Conservation (phyloP, 2,329 filamentous ascomycete species). For the Beauveria asiatica region DNA sequence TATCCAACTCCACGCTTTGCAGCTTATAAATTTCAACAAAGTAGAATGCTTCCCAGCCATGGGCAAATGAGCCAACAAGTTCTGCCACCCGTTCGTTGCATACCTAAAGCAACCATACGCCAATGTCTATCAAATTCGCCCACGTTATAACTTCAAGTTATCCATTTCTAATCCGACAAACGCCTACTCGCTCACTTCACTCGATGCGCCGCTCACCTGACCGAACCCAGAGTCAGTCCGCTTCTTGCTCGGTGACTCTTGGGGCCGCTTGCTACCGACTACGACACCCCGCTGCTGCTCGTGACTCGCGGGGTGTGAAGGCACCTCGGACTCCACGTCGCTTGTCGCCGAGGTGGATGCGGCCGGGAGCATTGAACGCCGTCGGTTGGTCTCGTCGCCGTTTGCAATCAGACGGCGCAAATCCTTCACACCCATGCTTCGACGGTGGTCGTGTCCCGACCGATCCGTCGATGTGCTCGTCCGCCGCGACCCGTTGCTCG, state of each 20-base stretch:
- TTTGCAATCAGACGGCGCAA: conserved; percentile 17
- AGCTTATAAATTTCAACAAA: neutral
- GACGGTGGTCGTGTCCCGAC: conserved; percentile 21
- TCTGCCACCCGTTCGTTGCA: neutral
- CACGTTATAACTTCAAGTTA: neutral
- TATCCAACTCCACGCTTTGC: conserved; percentile 8
- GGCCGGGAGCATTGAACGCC: conserved; percentile 22
- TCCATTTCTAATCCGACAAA: neutral
- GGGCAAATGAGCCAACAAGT: neutral
- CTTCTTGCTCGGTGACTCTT: conserved; percentile 20
- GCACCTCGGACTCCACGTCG: conserved; percentile 16
- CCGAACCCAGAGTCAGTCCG: conserved; percentile 27
- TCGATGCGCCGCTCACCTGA: conserved; percentile 22
- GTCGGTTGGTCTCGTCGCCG: conserved; percentile 20
- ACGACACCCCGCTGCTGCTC: conserved; percentile 10
- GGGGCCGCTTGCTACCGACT: conserved; percentile 8
- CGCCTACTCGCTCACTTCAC: conserved; percentile 12
- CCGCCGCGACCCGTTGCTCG: conserved; percentile 11
- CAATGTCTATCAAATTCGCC: neutral
- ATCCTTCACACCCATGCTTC: conserved; percentile 23
- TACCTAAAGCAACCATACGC: neutral
- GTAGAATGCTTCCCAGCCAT: neutral
- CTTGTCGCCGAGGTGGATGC: conserved; percentile 14
- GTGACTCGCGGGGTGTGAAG: conserved; percentile 15
- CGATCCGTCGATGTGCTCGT: conserved; percentile 26